phyloP scores from a whole-genome alignment of 208 protist genomes.

The Trypanosoma congolense region DNA sequence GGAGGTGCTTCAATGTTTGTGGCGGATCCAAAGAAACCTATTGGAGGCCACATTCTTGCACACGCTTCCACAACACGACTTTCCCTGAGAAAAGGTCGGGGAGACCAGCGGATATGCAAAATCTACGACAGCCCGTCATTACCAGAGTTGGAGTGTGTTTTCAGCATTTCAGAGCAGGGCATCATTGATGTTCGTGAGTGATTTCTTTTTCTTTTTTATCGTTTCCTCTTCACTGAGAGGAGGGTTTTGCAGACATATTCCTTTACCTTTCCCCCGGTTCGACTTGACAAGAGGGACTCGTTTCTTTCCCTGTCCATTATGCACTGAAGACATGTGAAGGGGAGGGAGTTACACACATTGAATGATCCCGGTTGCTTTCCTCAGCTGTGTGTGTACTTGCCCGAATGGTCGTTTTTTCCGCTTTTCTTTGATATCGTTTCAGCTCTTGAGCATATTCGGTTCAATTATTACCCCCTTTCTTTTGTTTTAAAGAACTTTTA shows the following conservation, averaged over 20 bases:
- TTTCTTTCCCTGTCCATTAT: no score
- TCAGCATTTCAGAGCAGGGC: slow-evolving; percentile 93
- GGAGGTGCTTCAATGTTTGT: slow-evolving; percentile 97
- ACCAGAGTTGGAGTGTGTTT: slow-evolving; percentile 96
- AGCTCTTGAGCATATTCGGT: no score
- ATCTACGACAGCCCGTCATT: slow-evolving; percentile 97
- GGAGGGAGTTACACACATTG: no score
- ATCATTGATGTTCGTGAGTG: slow-evolving; percentile 93
- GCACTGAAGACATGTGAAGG: no score
- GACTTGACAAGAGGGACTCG: no score
- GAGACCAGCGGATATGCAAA: slow-evolving; percentile 96
- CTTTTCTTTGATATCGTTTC: no score
- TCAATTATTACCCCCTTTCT: no score
- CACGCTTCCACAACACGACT: slow-evolving; percentile 97
- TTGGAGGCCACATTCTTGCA: slow-evolving; percentile 97
- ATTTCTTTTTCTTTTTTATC: slow-evolving; percentile 4
- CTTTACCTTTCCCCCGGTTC: slow-evolving; percentile 9
- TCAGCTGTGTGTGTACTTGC: no score
- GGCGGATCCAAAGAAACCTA: slow-evolving; percentile 98
- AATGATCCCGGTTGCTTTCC: no score
- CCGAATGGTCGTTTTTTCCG: no score
- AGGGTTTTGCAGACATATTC: slow-evolving; percentile 12
- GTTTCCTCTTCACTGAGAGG: slow-evolving; percentile 10
- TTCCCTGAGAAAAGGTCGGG: slow-evolving; percentile 94
- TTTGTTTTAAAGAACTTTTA: no score